These are phyloP conservation scores for Poterioochromonas sp. DNA, from an alignment of 352 stramenopile species.

Conservation along the genomic window DNA sequence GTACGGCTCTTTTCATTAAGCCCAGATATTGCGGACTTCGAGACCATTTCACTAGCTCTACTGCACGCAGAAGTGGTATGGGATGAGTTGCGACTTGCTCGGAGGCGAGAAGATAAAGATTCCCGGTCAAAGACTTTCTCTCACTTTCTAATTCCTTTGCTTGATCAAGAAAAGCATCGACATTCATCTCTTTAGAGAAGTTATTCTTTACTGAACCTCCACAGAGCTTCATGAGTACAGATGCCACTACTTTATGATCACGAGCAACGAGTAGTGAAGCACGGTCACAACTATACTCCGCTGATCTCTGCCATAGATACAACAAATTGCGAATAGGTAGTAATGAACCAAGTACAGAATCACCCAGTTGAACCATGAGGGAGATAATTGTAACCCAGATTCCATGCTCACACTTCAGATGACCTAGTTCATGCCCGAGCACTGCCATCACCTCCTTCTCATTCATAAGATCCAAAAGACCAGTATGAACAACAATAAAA, in stretches of 20 bases:
- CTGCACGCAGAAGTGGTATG: neutral
- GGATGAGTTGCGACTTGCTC: neutral
- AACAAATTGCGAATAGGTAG: constrained; percentile 37
- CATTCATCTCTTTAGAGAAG: neutral
- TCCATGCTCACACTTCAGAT: constrained; percentile 59
- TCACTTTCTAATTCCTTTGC: neutral
- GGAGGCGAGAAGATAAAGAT: neutral
- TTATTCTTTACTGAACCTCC: neutral
- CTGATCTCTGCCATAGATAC: constrained; percentile 50
- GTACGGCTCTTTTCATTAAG: neutral
- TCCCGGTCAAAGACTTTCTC: neutral
- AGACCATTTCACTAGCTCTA: neutral
- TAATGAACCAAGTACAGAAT: constrained; percentile 39
- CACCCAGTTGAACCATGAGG: constrained; percentile 39
- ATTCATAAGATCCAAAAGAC: constrained; percentile 26
- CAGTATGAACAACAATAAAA: constrained; percentile 55
- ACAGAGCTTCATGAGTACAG: neutral
- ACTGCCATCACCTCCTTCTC: constrained; percentile 50
- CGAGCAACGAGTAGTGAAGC: constrained; percentile 50
- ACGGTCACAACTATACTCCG: constrained; percentile 56
- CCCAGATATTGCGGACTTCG: neutral
- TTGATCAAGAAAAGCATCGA: neutral
- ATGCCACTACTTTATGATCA: neutral
- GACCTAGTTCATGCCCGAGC: constrained; percentile 55
- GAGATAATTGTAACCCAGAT: constrained; percentile 53